These are phyloP conservation scores for Butyriboletus loyo DNA, from an alignment of 768 basidiomycete genomes.

Conservation along the genomic window DNA sequence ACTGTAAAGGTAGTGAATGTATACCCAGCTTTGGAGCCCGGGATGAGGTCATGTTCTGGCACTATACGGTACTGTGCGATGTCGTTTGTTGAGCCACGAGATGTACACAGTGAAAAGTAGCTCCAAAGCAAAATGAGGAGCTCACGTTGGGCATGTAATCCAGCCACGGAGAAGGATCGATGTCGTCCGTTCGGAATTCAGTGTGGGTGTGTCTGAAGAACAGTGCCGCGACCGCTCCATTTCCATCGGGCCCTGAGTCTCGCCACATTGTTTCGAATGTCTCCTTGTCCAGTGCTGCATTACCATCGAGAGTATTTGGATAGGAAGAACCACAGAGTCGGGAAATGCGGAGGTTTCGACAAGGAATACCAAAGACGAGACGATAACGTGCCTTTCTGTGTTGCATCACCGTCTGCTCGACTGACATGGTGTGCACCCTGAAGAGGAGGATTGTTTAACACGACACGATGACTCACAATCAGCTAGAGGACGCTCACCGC, in stretches of 20 bases:
- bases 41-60: conserved; percentile 39
- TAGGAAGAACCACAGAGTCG: background rate
- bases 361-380: background rate
- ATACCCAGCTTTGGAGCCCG: conserved; percentile 45
- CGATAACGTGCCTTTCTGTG: conserved; percentile 50
- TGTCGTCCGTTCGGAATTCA: conserved; percentile 49
- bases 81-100: background rate
- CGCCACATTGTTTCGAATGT: conserved; percentile 78
- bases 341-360: background rate
- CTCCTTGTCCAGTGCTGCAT: conserved; percentile 60
- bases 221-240: conserved; percentile 47
- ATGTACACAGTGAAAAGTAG: background rate
- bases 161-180: conserved; percentile 33
- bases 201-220: conserved; percentile 65
- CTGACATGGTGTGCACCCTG: conserved; percentile 83
- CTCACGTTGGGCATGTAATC: conserved; percentile 56
- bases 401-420: conserved; percentile 46
- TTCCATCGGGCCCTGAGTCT: conserved; percentile 55
- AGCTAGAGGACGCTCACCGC: conserved; percentile 48
- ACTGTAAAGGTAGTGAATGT: conserved; percentile 69
- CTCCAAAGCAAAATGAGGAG: background rate
- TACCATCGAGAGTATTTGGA: background rate
- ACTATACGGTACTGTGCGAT: conserved; percentile 35
- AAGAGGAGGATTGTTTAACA: background rate
- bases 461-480: background rate